Percentiles rank a stretch among this genome's conserved stretches.
These are phyloP conservation scores for Neofusicoccum sp. DNA, from an alignment of 2,329 filamentous ascomycete genomes.

Conservation along the genomic window DNA sequence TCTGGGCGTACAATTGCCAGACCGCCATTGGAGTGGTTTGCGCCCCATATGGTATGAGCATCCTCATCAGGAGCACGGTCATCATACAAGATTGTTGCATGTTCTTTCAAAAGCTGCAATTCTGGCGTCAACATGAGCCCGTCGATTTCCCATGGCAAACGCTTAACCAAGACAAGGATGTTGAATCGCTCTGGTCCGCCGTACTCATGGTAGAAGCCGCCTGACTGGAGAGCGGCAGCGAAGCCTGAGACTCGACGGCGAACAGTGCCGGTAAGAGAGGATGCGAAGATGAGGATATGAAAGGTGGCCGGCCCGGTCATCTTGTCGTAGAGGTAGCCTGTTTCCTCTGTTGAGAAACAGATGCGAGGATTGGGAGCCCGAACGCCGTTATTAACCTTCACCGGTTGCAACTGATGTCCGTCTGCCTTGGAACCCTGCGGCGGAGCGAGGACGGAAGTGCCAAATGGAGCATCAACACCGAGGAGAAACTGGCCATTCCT, in stretches of 20 bases:
- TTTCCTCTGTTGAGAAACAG: conserved; percentile 27
- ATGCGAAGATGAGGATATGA: conserved; percentile 36
- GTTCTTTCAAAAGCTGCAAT: conserved; percentile 20
- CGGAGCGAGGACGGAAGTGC: conserved; percentile 8
- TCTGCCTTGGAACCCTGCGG: neutral
- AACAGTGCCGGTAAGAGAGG: conserved; percentile 25
- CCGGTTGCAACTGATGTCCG: conserved; percentile 8
- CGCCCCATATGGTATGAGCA: conserved; percentile 28
- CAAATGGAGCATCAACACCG: conserved; percentile 32
- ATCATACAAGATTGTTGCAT: conserved; percentile 29
- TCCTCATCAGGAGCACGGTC: conserved; percentile 33
- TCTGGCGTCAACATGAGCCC: conserved; percentile 8
- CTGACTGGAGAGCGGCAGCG: conserved; percentile 25
- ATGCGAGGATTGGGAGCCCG: conserved; percentile 37
- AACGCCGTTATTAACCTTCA: conserved; percentile 31
- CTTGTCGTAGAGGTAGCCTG: conserved; percentile 38
- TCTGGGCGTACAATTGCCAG: conserved; percentile 27
- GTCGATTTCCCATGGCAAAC: conserved; percentile 29
- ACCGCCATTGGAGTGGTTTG: conserved; percentile 28
- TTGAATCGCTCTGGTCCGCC: conserved; percentile 33
- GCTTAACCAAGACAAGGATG: conserved; percentile 33
- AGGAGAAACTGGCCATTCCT: conserved; percentile 32
- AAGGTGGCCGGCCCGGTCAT: conserved; percentile 30
- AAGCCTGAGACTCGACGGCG: conserved; percentile 24
- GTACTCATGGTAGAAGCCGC: conserved; percentile 32